phyloP scores from a whole-genome alignment of 352 stramenopile genomes.

The Globisporangium irregulare region DNA sequence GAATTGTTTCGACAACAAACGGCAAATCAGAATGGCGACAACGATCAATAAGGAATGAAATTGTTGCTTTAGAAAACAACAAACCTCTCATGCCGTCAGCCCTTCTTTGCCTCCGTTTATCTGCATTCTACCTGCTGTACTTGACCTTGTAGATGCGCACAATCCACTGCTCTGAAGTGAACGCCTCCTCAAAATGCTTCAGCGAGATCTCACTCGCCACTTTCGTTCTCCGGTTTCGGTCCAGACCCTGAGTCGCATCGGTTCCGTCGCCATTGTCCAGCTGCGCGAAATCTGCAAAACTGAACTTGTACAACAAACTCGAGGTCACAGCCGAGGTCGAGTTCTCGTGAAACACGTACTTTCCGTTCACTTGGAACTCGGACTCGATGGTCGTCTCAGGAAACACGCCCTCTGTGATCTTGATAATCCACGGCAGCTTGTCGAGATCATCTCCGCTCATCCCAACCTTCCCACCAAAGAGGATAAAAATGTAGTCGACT shows the following conservation, averaged over 20 bases:
- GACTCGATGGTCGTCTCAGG: slow-evolving; percentile 79
- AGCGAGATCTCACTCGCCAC: slow-evolving; percentile 70
- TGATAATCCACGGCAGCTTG: slow-evolving; percentile 93
- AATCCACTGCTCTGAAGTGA: slow-evolving; percentile 92
- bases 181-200: slow-evolving; percentile 88
- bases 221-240: slow-evolving; percentile 60
- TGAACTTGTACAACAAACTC: slow-evolving; percentile 93
- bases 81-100: not conserved
- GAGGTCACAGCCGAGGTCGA: slow-evolving; percentile 76
- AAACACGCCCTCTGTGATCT: slow-evolving; percentile 89
- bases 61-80: not conserved
- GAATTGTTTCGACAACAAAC: slow-evolving; percentile 60
- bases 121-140: slow-evolving; percentile 2
- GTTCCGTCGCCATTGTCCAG: slow-evolving; percentile 28
- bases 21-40: slow-evolving; percentile 12
- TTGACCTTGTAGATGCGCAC: slow-evolving; percentile 90
- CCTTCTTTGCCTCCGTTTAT: not conserved
- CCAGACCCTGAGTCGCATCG: slow-evolving; percentile 46
- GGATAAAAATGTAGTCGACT: slow-evolving; percentile 78
- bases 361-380: slow-evolving; percentile 73
- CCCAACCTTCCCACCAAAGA: slow-evolving; percentile 68
- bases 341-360: slow-evolving; percentile 69
- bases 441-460: slow-evolving; percentile 89
- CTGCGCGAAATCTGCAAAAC: slow-evolving; percentile 75
- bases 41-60: not conserved